phyloP scores from a whole-genome alignment of 164 flowering plant genomes.

The Aristolochia californica region DNA sequence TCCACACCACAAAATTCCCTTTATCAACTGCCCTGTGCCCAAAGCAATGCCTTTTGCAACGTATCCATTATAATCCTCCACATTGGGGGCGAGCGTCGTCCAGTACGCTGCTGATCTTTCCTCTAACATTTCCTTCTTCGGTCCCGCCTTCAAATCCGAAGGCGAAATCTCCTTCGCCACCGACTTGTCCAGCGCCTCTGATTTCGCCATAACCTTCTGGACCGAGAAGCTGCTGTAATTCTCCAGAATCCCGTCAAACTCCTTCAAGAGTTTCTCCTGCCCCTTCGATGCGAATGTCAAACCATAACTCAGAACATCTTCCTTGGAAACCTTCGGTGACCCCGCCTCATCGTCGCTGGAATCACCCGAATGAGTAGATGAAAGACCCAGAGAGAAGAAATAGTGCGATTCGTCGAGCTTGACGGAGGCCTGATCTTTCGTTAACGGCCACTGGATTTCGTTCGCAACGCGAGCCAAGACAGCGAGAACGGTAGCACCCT shows the following conservation, averaged over 20 bases:
- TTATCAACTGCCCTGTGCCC: constrained; percentile 72
- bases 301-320: constrained; percentile 52
- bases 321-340: background rate
- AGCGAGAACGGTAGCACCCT: constrained; percentile 48
- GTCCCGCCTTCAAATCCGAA: constrained; percentile 36
- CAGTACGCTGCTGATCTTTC: constrained; percentile 63
- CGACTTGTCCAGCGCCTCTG: constrained; percentile 29
- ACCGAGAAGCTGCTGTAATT: constrained; percentile 49
- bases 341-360: constrained; percentile 18
- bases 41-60: constrained; percentile 62
- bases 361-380: constrained; percentile 10
- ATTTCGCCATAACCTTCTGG: constrained; percentile 31
- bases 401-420: constrained; percentile 77
- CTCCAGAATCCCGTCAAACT: constrained; percentile 53
- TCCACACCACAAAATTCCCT: constrained; percentile 92
- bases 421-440: constrained; percentile 65
- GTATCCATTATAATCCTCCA: constrained; percentile 76
- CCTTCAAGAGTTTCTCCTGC: constrained; percentile 39
- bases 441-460: constrained; percentile 82
- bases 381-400: constrained; percentile 58
- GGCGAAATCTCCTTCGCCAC: constrained; percentile 46
- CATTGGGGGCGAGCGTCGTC: constrained; percentile 95
- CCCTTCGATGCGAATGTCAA: constrained; percentile 76
- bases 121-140: constrained; percentile 57
- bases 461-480: constrained; percentile 60